Conservation (phyloP, 345 rosid species). For the Populus nigra region DNA sequence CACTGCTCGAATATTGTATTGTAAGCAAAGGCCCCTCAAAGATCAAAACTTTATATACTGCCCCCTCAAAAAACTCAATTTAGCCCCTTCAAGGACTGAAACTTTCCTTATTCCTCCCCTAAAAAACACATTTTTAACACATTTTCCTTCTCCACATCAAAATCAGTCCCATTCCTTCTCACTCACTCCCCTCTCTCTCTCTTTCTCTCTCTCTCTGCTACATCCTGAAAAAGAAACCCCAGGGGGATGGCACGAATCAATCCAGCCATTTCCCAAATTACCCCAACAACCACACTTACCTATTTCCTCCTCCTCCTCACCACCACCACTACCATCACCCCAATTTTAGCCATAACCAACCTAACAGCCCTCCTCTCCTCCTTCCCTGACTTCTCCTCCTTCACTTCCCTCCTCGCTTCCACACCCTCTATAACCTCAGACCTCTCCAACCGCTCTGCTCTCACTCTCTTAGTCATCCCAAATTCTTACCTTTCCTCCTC, state of each 20-base stretch:
- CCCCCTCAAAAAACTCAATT: neutral
- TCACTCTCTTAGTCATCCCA: constrained; percentile 82
- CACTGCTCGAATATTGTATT: neutral
- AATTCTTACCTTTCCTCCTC: constrained; percentile 54
- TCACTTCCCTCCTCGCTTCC: constrained; percentile 50
- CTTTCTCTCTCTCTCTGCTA: neutral
- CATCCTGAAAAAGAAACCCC: neutral
- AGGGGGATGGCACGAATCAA: neutral
- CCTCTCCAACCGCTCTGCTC: constrained; percentile 55
- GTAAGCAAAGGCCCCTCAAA: neutral
- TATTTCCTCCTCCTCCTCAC: constrained; percentile 35
- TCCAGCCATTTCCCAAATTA: constrained; percentile 40
- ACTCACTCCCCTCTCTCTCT: neutral
- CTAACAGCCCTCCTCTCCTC: constrained; percentile 66
- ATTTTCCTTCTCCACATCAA: neutral
- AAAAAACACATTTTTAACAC: neutral
- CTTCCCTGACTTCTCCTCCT: constrained; percentile 54
- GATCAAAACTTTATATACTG: neutral
- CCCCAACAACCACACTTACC: constrained; percentile 35
- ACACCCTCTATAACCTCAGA: constrained; percentile 46
- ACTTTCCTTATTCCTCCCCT: neutral
- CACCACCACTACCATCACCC: constrained; percentile 17
- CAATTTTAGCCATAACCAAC: constrained; percentile 44
- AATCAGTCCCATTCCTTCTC: neutral
- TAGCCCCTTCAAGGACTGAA: neutral